Evolutionary conservation across 176 grass and related monocot species (phyloP), one percentile per base, ranked within the genome.

Genomic region (Zea luxurians): DNA sequence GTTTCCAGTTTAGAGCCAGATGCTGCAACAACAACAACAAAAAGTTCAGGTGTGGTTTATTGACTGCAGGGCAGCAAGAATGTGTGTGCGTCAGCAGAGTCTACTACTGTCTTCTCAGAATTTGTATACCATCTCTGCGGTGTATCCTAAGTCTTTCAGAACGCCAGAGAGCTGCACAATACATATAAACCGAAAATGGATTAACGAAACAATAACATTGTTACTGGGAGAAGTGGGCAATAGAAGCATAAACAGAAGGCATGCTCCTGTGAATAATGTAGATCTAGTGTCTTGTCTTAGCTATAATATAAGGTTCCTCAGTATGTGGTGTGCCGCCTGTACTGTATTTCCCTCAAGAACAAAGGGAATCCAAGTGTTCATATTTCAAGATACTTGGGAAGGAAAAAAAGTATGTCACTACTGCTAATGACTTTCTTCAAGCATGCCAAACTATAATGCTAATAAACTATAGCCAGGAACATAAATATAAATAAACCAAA

Each of bases 111-210:
- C 72, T 64, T 64, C 47, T 98, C 85, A 98, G 79, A 98, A 94
- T 79, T 94, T 98, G 87, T 94, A 98, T 50, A 98, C 91, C 95
- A 94, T 98, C 0, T 90, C 85, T 46, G 80, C 70, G 0, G 89
- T 89, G 84, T 98, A 98, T 80, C 91, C 91, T 43, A 94, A 10
- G 48, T 98, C 89, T 80, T 92, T 98, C 49, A 98, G 89, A 84
- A 98, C 8, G 46, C 95, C 95, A 4, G 87, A 63, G 57, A 98
- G 54, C 95, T 98, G 86, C 18, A 68, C 10, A 68, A 17, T 0
- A 10, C 46, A 78, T 21, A 73, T n/a, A 27, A 76, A 68, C 37
- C 12, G 10, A 50, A 40, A 71, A 4, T 59, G 65, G 54, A 61
- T 53, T n/a, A 69, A 34, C 10, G 10, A 53, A 83, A 38, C 2